These are phyloP conservation scores for Penstemon barbatus DNA, from an alignment of 257 asterid genomes.

Conservation along the genomic window DNA sequence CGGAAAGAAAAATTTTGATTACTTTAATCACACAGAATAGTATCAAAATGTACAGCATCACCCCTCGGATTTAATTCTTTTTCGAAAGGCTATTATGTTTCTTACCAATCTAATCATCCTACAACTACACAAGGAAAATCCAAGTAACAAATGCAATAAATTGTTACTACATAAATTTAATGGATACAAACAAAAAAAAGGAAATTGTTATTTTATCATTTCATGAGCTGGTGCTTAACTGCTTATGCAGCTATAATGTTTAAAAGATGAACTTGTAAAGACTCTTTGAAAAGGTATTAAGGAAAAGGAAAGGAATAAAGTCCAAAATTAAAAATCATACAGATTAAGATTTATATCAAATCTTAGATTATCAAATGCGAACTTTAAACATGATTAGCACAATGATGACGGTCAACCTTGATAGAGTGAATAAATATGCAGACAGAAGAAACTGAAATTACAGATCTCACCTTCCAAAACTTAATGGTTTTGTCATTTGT, in stretches of 20 bases:
- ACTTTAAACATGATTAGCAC: conserved; percentile 17
- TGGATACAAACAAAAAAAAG: conserved; percentile 5
- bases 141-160: conserved; percentile 20
- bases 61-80: conserved; percentile 13
- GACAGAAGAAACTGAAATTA: conserved; percentile 7
- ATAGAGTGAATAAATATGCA: conserved; percentile 23
- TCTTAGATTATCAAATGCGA: conserved; percentile 12
- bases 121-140: conserved; percentile 19
- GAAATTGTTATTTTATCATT: not conserved
- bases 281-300: conserved; percentile 12
- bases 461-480: conserved; percentile 70
- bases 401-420: conserved; percentile 3
- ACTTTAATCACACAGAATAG: conserved; percentile 2
- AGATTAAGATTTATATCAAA: conserved; percentile 11
- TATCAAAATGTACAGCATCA: not conserved
- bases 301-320: conserved; percentile 17
- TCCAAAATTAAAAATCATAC: conserved; percentile 22
- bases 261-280: conserved; percentile 6
- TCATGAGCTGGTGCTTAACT: not conserved
- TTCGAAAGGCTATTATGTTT: conserved; percentile 7
- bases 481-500: conserved; percentile 86
- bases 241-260: conserved; percentile 17
- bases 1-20: not conserved
- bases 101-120: conserved; percentile 1
- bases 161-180: not conserved